Base-by-base conservation (phyloP, 2,329 filamentous ascomycete genomes). In the Ophiostoma ulmi region DNA sequence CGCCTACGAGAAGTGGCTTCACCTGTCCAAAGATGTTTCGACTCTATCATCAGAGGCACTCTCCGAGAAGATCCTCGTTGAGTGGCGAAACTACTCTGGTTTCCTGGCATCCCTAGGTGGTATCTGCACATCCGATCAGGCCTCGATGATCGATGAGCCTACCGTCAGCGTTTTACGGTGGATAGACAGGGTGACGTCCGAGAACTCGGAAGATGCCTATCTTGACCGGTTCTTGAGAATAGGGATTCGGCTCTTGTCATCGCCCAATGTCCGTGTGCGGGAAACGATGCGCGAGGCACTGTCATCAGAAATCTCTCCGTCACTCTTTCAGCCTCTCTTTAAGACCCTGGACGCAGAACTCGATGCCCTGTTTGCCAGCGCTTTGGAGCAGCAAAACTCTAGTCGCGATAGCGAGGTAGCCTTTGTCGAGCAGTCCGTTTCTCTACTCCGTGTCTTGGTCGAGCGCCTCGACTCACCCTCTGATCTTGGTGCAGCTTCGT, bases 31-130 rank as follows among this genome's bases (percentile, higher is more conserved):
- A 74, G 86, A 90, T 69, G 84, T 90, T 11, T 87, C 87, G 20
- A 83, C 81, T n/a, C 81, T 82, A 1, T 77, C 83, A 1, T 75
- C 81, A 5, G 85, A 89, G 31, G 78, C 78, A 8, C 78, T 88
- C 22, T 83, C 88, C 48, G 88, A 90, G 73, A 83, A 79, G 72
- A 81, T 82, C 3, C 78, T 90, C 17, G 83, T 85, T 0, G 87
- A 90, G 75, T 91, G 89, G 89, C 84, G 89, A 52, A 91, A 91
- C 73, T 85, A 88, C 75, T 90, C 88, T 1, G 89, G 89, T 0
- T 90, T 91, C 73, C 81, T 91, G 13, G 88, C 88, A 5, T 90
- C 89, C 0, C 79, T 91, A 5, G 88, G 88, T 17, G 88, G 89
- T 2, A 85, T 88, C 70, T 91, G 89, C 77, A 86, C 86, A 10